Percentiles rank a stretch among this genome's conserved stretches.
phyloP scores from a whole-genome alignment of 2,329 filamentous ascomycete species.

The Zasmidium citrigriseum region DNA sequence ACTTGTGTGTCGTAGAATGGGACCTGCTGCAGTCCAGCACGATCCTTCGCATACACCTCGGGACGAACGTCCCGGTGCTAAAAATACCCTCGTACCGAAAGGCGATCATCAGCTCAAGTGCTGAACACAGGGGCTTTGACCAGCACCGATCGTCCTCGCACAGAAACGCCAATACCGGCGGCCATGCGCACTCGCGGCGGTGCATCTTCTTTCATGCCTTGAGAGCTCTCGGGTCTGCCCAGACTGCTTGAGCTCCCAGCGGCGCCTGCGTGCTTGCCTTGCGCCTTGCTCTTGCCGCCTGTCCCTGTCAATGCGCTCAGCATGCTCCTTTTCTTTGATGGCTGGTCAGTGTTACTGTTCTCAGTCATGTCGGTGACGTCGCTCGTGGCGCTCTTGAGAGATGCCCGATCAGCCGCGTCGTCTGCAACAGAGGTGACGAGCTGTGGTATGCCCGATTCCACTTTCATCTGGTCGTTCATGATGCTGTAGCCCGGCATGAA shows the following conservation, averaged over 20 bases:
- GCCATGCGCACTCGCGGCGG: slow-evolving; percentile 50
- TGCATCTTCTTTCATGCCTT: slow-evolving; percentile 42
- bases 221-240: slow-evolving; percentile 43
- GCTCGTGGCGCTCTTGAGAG: slow-evolving; percentile 37
- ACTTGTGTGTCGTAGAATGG: background rate
- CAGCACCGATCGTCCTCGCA: slow-evolving; percentile 50
- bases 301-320: slow-evolving; percentile 44
- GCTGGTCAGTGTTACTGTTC: slow-evolving; percentile 22
- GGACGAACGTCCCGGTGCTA: background rate
- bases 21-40: background rate
- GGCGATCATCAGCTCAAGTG: slow-evolving; percentile 19
- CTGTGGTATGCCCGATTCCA: slow-evolving; percentile 62
- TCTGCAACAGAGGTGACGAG: slow-evolving; percentile 45
- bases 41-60: background rate
- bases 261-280: slow-evolving; percentile 38
- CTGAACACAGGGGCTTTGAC: slow-evolving; percentile 51
- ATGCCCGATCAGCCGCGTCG: slow-evolving; percentile 45
- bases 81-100: background rate
- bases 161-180: slow-evolving; percentile 49
- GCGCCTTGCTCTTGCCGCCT: slow-evolving; percentile 39
- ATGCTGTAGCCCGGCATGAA: slow-evolving; percentile 75
- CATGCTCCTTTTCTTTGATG: slow-evolving; percentile 41
- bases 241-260: slow-evolving; percentile 40
- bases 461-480: slow-evolving; percentile 76
- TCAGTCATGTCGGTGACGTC: slow-evolving; percentile 35